Conservation (phyloP, 805 yeast genomes). For the Saccharomycopsis fodiens region DNA sequence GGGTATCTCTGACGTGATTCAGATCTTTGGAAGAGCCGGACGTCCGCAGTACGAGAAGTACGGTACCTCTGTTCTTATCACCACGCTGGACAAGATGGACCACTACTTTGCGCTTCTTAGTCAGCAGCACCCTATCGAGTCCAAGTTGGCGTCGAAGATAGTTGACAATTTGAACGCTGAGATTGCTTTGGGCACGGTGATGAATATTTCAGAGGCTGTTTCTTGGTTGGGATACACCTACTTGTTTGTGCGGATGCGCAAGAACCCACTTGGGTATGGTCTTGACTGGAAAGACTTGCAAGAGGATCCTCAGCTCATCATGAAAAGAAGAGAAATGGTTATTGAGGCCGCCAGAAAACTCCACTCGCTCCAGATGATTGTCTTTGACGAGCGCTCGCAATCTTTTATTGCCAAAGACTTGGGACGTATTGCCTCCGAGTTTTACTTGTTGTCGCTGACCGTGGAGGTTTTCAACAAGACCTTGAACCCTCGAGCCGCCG, state of each 20-base stretch:
- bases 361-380: slow-evolving; percentile 88
- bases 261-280: slow-evolving; percentile 89
- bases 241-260: slow-evolving; percentile 86
- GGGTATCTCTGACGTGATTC: slow-evolving; percentile 94
- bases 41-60: slow-evolving; percentile 90
- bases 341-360: slow-evolving; percentile 72
- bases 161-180: slow-evolving; percentile 96
- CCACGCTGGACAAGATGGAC: slow-evolving; percentile 72
- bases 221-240: slow-evolving; percentile 98
- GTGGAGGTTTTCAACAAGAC: slow-evolving; percentile 84
- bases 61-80: slow-evolving; percentile 90
- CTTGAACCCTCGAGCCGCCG: slow-evolving; percentile 79
- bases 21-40: slow-evolving; percentile 98
- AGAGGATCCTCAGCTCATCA: slow-evolving; percentile 74
- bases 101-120: slow-evolving; percentile 84
- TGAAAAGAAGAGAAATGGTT: slow-evolving; percentile 68
- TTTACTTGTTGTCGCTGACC: slow-evolving; percentile 75
- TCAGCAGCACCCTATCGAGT: slow-evolving; percentile 95
- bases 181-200: slow-evolving; percentile 89
- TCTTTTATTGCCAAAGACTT: slow-evolving; percentile 78
- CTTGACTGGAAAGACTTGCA: slow-evolving; percentile 79
- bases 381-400: slow-evolving; percentile 78
- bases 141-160: slow-evolving; percentile 64
- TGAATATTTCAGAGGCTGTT: slow-evolving; percentile 89
- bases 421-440: slow-evolving; percentile 93